These are phyloP conservation scores for Debaryomyces maramus DNA, from an alignment of 805 yeast species.

Conservation along the genomic window DNA sequence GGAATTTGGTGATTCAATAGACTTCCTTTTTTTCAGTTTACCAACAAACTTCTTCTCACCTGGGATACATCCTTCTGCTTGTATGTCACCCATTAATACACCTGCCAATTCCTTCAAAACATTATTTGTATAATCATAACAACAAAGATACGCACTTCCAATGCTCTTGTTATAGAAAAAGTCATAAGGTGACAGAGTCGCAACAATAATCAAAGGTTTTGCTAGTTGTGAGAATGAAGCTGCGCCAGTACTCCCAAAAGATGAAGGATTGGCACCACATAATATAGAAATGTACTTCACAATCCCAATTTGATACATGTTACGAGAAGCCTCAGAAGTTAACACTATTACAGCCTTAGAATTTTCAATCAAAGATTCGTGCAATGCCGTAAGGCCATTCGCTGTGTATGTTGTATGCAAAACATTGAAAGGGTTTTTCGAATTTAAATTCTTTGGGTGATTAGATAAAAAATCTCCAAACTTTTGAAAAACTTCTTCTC, in stretches of 20 bases:
- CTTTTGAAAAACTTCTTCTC: slow-evolving; percentile 54
- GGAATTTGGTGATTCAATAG: slow-evolving; percentile 11
- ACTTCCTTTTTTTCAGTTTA: slow-evolving; percentile 24
- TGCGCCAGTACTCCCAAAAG: slow-evolving; percentile 19
- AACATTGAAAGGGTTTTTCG: slow-evolving; percentile 42
- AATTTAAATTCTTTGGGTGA: slow-evolving; percentile 24
- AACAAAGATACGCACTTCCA: slow-evolving; percentile 58
- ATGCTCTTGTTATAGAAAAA: slow-evolving; percentile 54
- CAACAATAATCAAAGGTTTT: slow-evolving; percentile 58
- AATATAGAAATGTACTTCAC: slow-evolving; percentile 56
- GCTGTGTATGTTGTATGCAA: slow-evolving; percentile 60
- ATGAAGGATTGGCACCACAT: slow-evolving; percentile 48
- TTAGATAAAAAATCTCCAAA: slow-evolving; percentile 49
- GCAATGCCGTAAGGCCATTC: slow-evolving; percentile 53
- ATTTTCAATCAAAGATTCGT: slow-evolving; percentile 52
- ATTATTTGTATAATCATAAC: slow-evolving; percentile 58
- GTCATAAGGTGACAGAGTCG: slow-evolving; percentile 64
- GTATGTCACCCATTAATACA: slow-evolving; percentile 54
- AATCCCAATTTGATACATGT: slow-evolving; percentile 61
- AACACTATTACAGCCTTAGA: slow-evolving; percentile 53
- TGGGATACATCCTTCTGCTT: slow-evolving; percentile 55
- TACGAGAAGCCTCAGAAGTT: slow-evolving; percentile 58
- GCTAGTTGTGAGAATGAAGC: slow-evolving; percentile 25
- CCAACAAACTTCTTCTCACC: slow-evolving; percentile 45
- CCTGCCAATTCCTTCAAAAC: slow-evolving; percentile 50